Percentiles rank a stretch among this genome's conserved stretches.
phyloP scores from a whole-genome alignment of 2,329 filamentous ascomycete species.

The Penicillium sp. region DNA sequence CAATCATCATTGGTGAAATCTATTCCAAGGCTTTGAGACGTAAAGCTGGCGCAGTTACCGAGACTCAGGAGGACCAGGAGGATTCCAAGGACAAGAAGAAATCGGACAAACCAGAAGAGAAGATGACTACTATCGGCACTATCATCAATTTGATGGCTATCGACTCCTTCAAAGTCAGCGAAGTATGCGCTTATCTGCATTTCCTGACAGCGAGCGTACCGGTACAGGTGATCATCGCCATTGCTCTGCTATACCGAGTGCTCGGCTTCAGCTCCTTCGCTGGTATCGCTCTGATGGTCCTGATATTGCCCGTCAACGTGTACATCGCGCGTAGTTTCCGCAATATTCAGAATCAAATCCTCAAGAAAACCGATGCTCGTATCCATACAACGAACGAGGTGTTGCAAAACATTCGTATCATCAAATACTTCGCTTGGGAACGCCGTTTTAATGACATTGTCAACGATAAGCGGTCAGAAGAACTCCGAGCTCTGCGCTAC shows the following conservation, averaged over 20 bases:
- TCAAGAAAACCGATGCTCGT: constrained; percentile 88
- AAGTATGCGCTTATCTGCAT: constrained; percentile 91
- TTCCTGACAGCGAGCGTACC: constrained; percentile 92
- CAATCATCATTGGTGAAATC: constrained; percentile 94
- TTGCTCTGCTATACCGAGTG: constrained; percentile 80
- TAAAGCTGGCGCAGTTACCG: constrained; percentile 75
- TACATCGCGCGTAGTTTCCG: constrained; percentile 81
- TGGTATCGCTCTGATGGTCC: constrained; percentile 82
- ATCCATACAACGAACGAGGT: constrained; percentile 97
- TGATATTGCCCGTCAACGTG: constrained; percentile 88
- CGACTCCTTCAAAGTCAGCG: constrained; percentile 97
- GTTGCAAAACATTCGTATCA: constrained; percentile 94
- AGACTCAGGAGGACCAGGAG: constrained; percentile 53
- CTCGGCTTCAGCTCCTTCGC: constrained; percentile 92
- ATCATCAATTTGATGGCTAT: constrained; percentile 99
- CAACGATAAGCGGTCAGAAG: constrained; percentile 77
- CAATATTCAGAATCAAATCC: constrained; percentile 81
- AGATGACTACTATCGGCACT: constrained; percentile 80
- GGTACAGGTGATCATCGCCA: constrained; percentile 76
- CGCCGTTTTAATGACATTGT: constrained; percentile 81
- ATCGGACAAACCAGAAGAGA: constrained; percentile 22
- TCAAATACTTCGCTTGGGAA: constrained; percentile 99
- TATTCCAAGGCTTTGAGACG: constrained; percentile 92
- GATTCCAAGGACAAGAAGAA: constrained; percentile 40
- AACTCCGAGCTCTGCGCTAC: constrained; percentile 72